Base-by-base conservation (phyloP, 495 filamentous ascomycete genomes). In the Penicillium robsamsonii region DNA sequence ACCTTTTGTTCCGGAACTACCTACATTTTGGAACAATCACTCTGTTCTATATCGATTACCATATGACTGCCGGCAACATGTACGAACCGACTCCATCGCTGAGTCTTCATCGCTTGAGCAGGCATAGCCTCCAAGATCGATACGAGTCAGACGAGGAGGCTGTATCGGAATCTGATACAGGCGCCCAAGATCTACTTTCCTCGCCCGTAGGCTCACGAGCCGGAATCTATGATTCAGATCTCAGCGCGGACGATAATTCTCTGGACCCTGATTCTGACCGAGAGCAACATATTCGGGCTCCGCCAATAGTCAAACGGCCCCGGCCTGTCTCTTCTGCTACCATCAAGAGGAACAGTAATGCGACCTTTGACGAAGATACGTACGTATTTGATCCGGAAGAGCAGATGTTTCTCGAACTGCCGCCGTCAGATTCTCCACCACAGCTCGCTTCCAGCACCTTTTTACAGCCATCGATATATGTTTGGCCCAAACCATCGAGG, bases 81-180 rank as follows among this genome's bases (percentile, higher is more conserved):
- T 74, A 70, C 57, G 63, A 69, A 47, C 41, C 69, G 2, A 59
- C 61, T 25, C 50, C 59, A 35, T 56, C 69, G 18, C 50, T 76
- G 20, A 59, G 64, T 41, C 59, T 76, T 53, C 65, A 72, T 51
- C 70, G 73, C 49, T 62, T 73, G 55, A 76, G 69, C 54, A 64
- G 68, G 37, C 69, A 70, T 45, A 66, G 58, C 48, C 69, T 75
- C 10, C 69, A 73, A 25, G 68, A 66, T 27, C 69, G 65, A 20
- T 78, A 78, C 50, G 74, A 78, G 30, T 78, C 75, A 8, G 75
- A 78, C 20, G 75, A 78, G 54, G 75, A 78, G 53, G 72, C 71
- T 42, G 65, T 72, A 4, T 78, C 75, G 10, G 75, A 75, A 53
- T 70, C 74, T 0, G 74, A 76, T 49, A 56, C 64, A 33, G 68